These are phyloP conservation scores for Grigorovia jiainica DNA, from an alignment of 805 yeast genomes.

Conservation along the genomic window DNA sequence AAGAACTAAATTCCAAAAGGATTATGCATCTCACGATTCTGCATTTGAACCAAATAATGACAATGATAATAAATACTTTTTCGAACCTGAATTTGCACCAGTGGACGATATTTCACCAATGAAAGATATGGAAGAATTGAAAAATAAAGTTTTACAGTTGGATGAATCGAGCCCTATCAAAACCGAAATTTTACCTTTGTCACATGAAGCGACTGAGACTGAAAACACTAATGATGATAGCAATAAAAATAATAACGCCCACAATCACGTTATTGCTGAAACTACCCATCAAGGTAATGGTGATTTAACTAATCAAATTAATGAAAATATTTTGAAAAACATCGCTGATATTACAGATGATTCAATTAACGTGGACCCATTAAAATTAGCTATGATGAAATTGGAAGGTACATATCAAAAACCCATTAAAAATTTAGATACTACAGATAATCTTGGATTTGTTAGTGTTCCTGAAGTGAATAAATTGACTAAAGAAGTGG, in stretches of 20 bases:
- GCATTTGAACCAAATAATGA: constrained; percentile 1
- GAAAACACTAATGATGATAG: neutral
- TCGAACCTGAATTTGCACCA: constrained; percentile 22
- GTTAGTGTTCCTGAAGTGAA: constrained; percentile 13
- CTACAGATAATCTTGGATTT: constrained; percentile 1
- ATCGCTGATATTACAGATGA: constrained; percentile 83
- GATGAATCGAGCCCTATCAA: neutral
- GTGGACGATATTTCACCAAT: constrained; percentile 25
- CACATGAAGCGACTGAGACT: neutral
- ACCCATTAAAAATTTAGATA: constrained; percentile 1
- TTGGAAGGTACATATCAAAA: constrained; percentile 55
- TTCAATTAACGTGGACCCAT: constrained; percentile 54
- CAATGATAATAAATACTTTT: constrained; percentile 18
- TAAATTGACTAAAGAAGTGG: constrained; percentile 13
- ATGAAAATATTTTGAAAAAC: constrained; percentile 28
- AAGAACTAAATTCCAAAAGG: constrained; percentile 9
- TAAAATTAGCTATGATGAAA: constrained; percentile 63
- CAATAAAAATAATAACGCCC: constrained; percentile 20
- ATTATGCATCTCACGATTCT: neutral
- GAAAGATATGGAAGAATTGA: constrained; percentile 24
- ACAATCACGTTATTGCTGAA: constrained; percentile 79
- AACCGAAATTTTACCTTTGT: neutral
- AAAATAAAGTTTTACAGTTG: constrained; percentile 20
- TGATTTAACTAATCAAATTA: neutral
- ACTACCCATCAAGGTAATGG: constrained; percentile 39